These are phyloP conservation scores for Phragmites australis DNA, from an alignment of 176 grass and related monocot genomes.

Conservation along the genomic window DNA sequence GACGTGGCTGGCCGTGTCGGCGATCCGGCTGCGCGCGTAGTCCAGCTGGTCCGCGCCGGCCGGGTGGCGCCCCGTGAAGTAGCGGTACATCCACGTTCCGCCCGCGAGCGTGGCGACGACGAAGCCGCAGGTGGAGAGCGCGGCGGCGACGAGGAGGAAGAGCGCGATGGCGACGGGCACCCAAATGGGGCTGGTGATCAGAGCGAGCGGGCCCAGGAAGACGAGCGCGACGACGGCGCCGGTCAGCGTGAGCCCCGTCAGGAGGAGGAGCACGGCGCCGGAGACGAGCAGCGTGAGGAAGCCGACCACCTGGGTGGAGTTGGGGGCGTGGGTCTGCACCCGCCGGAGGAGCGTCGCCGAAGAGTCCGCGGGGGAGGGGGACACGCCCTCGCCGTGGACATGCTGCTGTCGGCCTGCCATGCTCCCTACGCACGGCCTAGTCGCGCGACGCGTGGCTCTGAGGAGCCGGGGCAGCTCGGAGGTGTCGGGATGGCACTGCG, in stretches of 20 bases:
- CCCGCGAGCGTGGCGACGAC: conserved; percentile 50
- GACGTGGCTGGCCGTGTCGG: conserved; percentile 67
- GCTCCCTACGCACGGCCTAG: neutral
- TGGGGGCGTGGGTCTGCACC: conserved; percentile 64
- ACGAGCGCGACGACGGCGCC: conserved; percentile 58
- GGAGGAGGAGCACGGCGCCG: conserved; percentile 60
- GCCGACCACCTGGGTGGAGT: conserved; percentile 65
- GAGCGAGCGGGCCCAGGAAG: conserved; percentile 69
- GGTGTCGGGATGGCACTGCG: neutral
- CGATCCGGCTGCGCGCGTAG: conserved; percentile 82
- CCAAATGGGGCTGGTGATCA: conserved; percentile 93
- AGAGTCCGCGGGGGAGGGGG: neutral
- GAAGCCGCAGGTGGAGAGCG: conserved; percentile 60
- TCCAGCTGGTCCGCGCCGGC: conserved; percentile 73
- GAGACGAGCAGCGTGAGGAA: conserved; percentile 71
- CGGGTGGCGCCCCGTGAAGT: conserved; percentile 81
- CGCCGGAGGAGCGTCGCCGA: conserved; percentile 42
- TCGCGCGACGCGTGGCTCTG: neutral
- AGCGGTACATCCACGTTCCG: conserved; percentile 79
- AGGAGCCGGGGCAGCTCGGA: neutral
- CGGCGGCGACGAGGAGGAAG: conserved; percentile 40
- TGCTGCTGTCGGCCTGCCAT: conserved; percentile 48
- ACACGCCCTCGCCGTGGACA: neutral
- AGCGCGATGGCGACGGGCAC: conserved; percentile 56
- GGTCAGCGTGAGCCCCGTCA: conserved; percentile 68